phyloP scores from a whole-genome alignment of 345 rosid species.

The Murraya koenigii region DNA sequence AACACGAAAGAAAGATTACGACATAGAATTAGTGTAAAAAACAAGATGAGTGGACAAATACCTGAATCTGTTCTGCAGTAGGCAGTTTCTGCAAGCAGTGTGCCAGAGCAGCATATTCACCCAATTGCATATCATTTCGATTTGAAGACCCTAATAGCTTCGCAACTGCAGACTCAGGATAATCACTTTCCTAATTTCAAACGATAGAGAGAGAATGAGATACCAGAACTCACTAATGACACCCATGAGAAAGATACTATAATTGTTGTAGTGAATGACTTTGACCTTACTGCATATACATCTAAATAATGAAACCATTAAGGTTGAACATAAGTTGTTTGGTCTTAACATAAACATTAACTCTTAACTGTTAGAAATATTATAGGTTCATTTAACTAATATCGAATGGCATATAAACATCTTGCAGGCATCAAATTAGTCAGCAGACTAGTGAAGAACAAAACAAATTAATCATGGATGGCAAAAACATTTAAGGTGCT shows the following conservation, averaged over 20 bases:
- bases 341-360: neutral
- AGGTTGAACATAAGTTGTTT: neutral
- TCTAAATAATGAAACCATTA: neutral
- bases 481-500: neutral
- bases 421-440: too few relatives aligned
- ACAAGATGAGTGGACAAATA: constrained; percentile 4
- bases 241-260: neutral
- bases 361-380: neutral
- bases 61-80: constrained; percentile 36
- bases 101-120: constrained; percentile 23
- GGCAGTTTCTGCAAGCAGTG: constrained; percentile 37
- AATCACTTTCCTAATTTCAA: constrained; percentile 30
- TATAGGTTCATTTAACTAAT: neutral
- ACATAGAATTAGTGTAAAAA: neutral
- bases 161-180: constrained; percentile 42
- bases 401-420: neutral
- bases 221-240: neutral
- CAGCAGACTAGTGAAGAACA: neutral
- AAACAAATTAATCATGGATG: neutral
- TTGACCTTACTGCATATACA: neutral
- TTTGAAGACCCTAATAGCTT: constrained; percentile 34
- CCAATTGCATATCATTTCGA: constrained; percentile 21
- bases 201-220: neutral
- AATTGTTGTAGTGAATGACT: neutral
- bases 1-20: too few relatives aligned